A percentile compares a stretch with the other conserved stretches of the same genome.
These are phyloP conservation scores for Thelephora ganbajun DNA, from an alignment of 768 basidiomycete species.

Conservation along the genomic window DNA sequence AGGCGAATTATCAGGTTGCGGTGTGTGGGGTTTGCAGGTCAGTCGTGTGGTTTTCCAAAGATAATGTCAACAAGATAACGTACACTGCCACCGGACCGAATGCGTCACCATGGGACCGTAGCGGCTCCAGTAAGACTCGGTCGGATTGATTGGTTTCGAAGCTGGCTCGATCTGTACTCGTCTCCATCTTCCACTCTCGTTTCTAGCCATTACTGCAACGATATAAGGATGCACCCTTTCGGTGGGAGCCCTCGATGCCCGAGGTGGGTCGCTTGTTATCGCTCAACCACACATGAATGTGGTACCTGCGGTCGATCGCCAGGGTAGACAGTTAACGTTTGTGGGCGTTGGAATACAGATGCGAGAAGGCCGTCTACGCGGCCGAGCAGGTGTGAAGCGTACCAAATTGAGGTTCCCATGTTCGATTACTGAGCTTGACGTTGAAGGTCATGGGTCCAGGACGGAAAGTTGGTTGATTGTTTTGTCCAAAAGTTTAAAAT, in stretches of 20 bases:
- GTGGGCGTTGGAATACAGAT: conserved; percentile 15
- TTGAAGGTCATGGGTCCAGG: conserved; percentile 73
- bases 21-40: too few relatives aligned
- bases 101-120: too few relatives aligned
- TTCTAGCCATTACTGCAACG: neutral
- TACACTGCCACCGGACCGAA: too few relatives aligned
- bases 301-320: neutral
- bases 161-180: neutral
- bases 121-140: too few relatives aligned
- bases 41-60: too few relatives aligned
- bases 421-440: conserved; percentile 1
- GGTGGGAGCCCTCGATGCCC: conserved; percentile 63
- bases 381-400: conserved; percentile 60
- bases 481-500: conserved; percentile 2
- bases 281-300: neutral
- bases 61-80: too few relatives aligned
- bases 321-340: too few relatives aligned
- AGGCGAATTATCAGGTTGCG: too few relatives aligned
- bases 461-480: conserved; percentile 47
- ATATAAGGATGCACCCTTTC: conserved; percentile 48
- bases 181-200: neutral
- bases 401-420: neutral
- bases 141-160: neutral
- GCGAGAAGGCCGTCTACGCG: conserved; percentile 67
- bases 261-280: conserved; percentile 11